Evolutionary conservation across 2,329 filamentous ascomycete species (phyloP).

Genomic region (Botrytis tulipae): DNA sequence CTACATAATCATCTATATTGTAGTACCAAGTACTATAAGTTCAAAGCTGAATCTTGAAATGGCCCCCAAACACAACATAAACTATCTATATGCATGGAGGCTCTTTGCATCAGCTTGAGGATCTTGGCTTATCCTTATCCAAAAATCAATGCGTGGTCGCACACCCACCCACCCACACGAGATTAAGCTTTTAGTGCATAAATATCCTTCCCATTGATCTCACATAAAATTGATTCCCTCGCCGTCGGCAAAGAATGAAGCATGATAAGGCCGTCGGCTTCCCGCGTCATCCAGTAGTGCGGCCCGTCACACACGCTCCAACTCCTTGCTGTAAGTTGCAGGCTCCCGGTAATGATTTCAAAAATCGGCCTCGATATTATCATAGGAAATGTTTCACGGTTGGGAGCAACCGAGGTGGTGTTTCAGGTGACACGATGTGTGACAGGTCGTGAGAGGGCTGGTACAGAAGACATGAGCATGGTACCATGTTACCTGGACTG

Average conservation of each 20-base stretch:
- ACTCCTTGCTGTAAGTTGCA: not conserved
- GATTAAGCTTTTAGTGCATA: slow-evolving; percentile 8
- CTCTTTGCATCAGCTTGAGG: slow-evolving; percentile 6
- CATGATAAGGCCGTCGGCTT: slow-evolving; percentile 8
- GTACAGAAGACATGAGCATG: not conserved
- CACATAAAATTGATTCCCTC: not conserved
- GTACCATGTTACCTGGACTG: slow-evolving; percentile 17
- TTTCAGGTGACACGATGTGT: not conserved
- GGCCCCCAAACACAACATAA: not conserved
- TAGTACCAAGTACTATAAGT: not conserved
- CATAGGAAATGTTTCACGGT: not conserved
- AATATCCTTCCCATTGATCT: slow-evolving; percentile 8
- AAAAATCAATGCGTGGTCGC: not conserved
- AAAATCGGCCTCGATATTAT: not conserved
- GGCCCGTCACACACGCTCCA: slow-evolving; percentile 4
- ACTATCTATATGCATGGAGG: slow-evolving; percentile 9
- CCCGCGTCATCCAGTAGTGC: not conserved
- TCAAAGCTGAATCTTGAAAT: not conserved
- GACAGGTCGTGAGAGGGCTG: not conserved
- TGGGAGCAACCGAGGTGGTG: not conserved
- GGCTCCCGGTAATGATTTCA: not conserved
- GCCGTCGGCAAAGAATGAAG: not conserved
- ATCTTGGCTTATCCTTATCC: slow-evolving; percentile 1
- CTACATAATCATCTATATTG: not conserved
- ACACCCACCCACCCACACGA: not conserved